Evolutionary conservation across 139 green algal genomes (phyloP).

Genomic region (Spirogloea muscicola): DNA sequence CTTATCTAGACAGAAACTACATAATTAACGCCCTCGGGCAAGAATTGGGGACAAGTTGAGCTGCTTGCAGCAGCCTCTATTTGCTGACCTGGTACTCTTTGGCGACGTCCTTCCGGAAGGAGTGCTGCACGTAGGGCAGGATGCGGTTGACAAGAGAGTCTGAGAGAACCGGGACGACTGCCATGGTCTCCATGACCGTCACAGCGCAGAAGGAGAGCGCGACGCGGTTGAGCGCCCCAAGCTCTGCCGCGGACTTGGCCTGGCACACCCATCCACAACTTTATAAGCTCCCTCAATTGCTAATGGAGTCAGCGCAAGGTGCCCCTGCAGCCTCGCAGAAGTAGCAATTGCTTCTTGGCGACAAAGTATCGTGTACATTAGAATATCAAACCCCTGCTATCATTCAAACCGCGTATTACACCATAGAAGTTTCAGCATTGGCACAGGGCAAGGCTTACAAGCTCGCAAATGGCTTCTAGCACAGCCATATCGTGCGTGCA

Average conservation of each 20-base stretch:
- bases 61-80: too few species aligned
- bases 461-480: conserved; percentile 34
- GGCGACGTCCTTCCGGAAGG: conserved; percentile 13
- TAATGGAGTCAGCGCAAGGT: too few species aligned
- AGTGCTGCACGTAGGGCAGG: conserved; percentile 31
- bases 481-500: conserved; percentile 33
- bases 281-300: too few species aligned
- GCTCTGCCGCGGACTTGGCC: conserved; percentile 2
- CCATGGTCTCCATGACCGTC: conserved; percentile 29
- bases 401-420: too few species aligned
- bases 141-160: conserved; percentile 25
- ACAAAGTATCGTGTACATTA: too few species aligned
- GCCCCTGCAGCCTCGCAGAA: too few species aligned
- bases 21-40: too few species aligned
- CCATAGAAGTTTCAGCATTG: background rate
- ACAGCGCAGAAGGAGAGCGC: conserved; percentile 28
- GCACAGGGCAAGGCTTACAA: conserved; percentile 19
- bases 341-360: too few species aligned
- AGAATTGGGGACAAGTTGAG: too few species aligned
- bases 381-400: too few species aligned
- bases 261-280: conserved; percentile 7
- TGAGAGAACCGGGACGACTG: background rate
- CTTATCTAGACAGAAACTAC: too few species aligned
- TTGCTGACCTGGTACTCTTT: conserved; percentile 28
- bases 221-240: background rate